Conservation (phyloP, 1,284 basidiomycete genomes). For the Ceratobasidium sp. region DNA sequence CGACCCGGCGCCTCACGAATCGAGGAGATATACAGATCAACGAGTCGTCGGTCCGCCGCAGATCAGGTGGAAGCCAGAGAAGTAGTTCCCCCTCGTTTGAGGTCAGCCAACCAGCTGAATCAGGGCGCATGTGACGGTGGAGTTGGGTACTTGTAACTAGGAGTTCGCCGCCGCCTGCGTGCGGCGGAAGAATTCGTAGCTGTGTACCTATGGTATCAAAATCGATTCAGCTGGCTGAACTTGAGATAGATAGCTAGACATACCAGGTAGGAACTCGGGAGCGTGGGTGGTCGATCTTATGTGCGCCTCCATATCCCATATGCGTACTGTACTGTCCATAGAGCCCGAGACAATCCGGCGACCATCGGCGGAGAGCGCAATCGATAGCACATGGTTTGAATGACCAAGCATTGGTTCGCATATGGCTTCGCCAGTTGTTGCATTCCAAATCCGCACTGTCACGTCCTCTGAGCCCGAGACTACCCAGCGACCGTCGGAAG, state of each 20-base stretch:
- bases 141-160: too few species aligned
- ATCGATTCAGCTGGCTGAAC: too few species aligned
- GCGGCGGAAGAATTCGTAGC: too few species aligned
- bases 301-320: too few species aligned
- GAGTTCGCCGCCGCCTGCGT: too few species aligned
- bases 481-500: constrained; percentile 82
- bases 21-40: neutral
- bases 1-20: too few species aligned
- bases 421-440: neutral
- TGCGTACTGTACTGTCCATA: too few species aligned
- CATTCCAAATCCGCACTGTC: constrained; percentile 44
- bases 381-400: neutral
- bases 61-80: neutral
- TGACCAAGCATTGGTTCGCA: neutral
- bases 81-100: neutral
- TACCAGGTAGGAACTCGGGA: too few species aligned
- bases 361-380: neutral
- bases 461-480: constrained; percentile 44
- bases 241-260: too few species aligned
- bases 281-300: too few species aligned
- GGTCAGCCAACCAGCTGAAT: neutral
- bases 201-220: too few species aligned
- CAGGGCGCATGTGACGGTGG: neutral
- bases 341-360: too few species aligned
- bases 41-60: neutral